Conservation (phyloP, 2,329 filamentous ascomycete species). For the Curvularia lunata region DNA sequence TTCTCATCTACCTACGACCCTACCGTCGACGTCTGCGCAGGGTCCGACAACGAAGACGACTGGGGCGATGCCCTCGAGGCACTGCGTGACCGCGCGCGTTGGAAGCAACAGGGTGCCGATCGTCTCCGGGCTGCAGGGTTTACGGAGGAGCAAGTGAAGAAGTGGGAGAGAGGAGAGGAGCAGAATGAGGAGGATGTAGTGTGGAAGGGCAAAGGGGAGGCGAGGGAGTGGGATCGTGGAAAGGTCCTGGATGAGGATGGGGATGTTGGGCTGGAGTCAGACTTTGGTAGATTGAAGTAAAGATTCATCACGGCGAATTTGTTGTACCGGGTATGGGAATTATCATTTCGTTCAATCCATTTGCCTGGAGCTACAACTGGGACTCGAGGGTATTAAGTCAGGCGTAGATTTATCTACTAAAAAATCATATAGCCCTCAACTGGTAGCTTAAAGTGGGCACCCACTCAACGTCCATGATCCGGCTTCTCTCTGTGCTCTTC, state of each 20-base stretch:
- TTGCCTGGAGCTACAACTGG: background rate
- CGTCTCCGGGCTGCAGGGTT: conserved; percentile 80
- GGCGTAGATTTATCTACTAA: background rate
- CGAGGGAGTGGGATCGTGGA: conserved; percentile 70
- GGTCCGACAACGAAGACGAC: conserved; percentile 62
- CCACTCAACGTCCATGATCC: conserved; percentile 6
- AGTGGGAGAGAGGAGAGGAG: conserved; percentile 70
- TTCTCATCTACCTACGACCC: conserved; percentile 74
- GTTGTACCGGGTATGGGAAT: background rate
- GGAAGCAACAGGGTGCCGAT: conserved; percentile 76
- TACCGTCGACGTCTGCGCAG: conserved; percentile 60
- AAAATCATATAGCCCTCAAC: background rate
- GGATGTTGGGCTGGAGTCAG: conserved; percentile 57
- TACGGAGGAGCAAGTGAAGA: conserved; percentile 73
- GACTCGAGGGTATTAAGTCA: background rate
- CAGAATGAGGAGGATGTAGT: conserved; percentile 70
- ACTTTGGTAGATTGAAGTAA: conserved; percentile 53
- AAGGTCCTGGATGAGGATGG: conserved; percentile 65
- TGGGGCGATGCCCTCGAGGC: conserved; percentile 84
- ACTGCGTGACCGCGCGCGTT: conserved; percentile 78
- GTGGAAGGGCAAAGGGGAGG: conserved; percentile 75
- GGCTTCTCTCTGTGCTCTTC: conserved; percentile 9
- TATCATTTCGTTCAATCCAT: background rate
- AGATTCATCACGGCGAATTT: background rate
- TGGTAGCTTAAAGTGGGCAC: background rate